A percentile compares a stretch with the other conserved stretches of the same genome.
These are phyloP conservation scores for Leersia perrieri DNA, from an alignment of 176 grass and related monocot species.

Conservation along the genomic window DNA sequence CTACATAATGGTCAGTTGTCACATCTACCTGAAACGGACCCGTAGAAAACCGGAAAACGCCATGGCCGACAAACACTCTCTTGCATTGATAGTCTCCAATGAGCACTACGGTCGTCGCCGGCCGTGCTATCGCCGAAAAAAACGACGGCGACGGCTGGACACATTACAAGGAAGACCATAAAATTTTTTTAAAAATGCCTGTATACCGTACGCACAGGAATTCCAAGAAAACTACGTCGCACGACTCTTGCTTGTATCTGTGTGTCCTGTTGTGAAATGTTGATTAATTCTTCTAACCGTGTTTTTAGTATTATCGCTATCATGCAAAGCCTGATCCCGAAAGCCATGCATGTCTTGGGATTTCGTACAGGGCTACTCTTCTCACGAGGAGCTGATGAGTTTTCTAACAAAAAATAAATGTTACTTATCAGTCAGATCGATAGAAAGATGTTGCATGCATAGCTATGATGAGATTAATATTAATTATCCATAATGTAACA, in stretches of 20 bases:
- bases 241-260: not conserved
- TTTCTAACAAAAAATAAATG: not conserved
- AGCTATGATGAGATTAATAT: conserved; percentile 8
- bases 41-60: not conserved
- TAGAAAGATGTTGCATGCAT: not conserved
- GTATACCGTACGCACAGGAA: not conserved
- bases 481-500: not conserved
- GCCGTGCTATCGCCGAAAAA: conserved; percentile 1
- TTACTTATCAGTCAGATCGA: conserved; percentile 28
- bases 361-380: conserved; percentile 12
- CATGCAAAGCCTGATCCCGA: not conserved
- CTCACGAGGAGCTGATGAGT: not conserved
- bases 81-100: not conserved
- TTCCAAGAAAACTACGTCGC: not conserved
- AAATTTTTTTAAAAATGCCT: not conserved
- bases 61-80: not conserved
- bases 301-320: not conserved
- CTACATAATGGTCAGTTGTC: not conserved
- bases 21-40: not conserved
- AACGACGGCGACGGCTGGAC: not conserved
- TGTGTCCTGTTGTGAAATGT: not conserved
- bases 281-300: conserved; percentile 2
- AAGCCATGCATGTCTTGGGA: not conserved
- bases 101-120: conserved; percentile 16
- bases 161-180: not conserved